These are phyloP conservation scores for Pseudogymnoascus sp. DNA, from an alignment of 2,329 filamentous ascomycete species.

Conservation along the genomic window DNA sequence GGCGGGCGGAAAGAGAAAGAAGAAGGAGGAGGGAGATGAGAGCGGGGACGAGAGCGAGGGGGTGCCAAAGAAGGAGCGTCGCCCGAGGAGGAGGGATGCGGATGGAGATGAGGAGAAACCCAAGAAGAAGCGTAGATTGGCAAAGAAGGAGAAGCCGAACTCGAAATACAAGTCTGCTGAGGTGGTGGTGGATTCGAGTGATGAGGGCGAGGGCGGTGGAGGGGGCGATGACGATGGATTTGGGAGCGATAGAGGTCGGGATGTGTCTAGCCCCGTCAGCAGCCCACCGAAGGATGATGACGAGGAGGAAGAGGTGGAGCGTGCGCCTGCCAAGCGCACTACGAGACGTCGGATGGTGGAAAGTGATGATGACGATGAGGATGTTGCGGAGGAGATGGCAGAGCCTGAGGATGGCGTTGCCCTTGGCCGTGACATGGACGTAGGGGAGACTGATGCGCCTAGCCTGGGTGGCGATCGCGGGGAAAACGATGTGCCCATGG, in stretches of 20 bases:
- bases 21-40: constrained; percentile 32
- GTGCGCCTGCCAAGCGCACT: not conserved
- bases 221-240: constrained; percentile 8
- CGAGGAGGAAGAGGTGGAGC: not conserved
- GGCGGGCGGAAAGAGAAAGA: constrained; percentile 35
- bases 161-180: constrained; percentile 7
- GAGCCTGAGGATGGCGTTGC: not conserved
- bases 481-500: not conserved
- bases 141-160: constrained; percentile 24
- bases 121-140: constrained; percentile 30
- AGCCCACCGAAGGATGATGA: not conserved
- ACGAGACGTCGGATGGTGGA: constrained; percentile 34
- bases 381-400: not conserved
- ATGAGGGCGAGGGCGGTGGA: not conserved
- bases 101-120: constrained; percentile 31
- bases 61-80: constrained; percentile 19
- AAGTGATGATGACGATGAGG: constrained; percentile 20
- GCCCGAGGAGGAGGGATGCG: constrained; percentile 19
- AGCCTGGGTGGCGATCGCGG: not conserved
- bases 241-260: not conserved
- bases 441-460: constrained; percentile 2
- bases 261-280: not conserved
- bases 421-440: not conserved
- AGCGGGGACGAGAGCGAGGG: constrained; percentile 29
- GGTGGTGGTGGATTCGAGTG: constrained; percentile 5